These are phyloP conservation scores for Camelina sativa DNA, from an alignment of 345 rosid species.

Conservation along the genomic window DNA sequence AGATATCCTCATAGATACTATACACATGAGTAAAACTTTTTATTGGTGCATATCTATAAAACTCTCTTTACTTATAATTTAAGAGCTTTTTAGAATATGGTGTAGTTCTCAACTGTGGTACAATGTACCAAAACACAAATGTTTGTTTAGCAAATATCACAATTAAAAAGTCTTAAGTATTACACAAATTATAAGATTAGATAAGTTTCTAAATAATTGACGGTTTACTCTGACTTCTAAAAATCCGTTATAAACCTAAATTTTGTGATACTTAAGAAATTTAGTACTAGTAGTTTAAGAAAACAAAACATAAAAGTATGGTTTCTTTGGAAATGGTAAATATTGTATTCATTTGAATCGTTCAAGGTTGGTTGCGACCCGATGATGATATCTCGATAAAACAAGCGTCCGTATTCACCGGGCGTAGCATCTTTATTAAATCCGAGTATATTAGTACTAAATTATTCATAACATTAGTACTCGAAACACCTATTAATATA, in stretches of 20 bases:
- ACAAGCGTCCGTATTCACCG: constrained; percentile 29
- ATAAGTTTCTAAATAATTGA: not conserved
- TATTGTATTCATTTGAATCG: constrained; percentile 1
- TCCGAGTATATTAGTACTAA: not conserved
- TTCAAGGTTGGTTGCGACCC: constrained; percentile 15
- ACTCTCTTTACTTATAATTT: no score
- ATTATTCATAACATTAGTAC: not conserved
- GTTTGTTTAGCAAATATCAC: not conserved
- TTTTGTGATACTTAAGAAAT: not conserved
- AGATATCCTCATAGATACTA: no score
- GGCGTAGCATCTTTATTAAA: constrained; percentile 12
- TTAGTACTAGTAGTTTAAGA: not conserved
- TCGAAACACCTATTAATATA: not conserved
- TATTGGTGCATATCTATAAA: not conserved
- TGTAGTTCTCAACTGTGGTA: no score
- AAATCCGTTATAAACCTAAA: not conserved
- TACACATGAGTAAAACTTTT: no score
- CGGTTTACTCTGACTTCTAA: not conserved
- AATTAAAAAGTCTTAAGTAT: not conserved
- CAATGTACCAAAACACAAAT: not conserved
- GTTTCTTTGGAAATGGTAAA: not conserved
- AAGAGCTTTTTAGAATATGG: no score
- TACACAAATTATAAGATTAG: not conserved
- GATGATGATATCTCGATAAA: constrained; percentile 27
- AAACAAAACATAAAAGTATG: not conserved